Evolutionary conservation across 2,329 filamentous ascomycete species (phyloP).

Genomic region (Grosmannia huntii): DNA sequence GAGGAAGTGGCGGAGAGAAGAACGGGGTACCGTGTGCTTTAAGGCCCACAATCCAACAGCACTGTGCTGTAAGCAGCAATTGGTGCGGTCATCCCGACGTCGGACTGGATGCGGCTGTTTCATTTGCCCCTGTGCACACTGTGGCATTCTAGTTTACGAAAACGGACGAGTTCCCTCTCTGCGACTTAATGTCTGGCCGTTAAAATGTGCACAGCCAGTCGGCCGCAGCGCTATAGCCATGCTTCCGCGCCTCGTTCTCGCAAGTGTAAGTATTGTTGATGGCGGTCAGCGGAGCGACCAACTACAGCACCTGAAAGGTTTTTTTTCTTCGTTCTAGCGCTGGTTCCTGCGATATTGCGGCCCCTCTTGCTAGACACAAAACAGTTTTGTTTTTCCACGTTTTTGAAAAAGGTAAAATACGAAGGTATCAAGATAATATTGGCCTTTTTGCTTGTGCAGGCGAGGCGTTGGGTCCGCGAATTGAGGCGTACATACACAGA

Average conservation of each 20-base stretch:
- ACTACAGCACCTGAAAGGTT: not conserved
- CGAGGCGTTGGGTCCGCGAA: not conserved
- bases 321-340: not conserved
- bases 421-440: too few species aligned
- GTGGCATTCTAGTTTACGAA: not conserved
- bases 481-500: not conserved
- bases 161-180: not conserved
- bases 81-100: not conserved
- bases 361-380: not conserved
- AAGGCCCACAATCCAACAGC: not conserved
- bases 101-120: not conserved
- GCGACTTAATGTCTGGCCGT: not conserved
- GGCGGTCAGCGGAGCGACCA: not conserved
- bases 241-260: not conserved
- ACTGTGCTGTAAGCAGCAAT: not conserved
- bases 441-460: too few species aligned
- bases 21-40: not conserved
- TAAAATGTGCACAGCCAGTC: not conserved
- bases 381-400: not conserved
- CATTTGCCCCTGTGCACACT: not conserved
- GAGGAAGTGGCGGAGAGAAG: not conserved
- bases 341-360: not conserved
- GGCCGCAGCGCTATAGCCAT: not conserved
- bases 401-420: not conserved
- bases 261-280: not conserved